Evolutionary conservation across 257 asterid genomes (phyloP).

Genomic region (Misopates orontium): DNA sequence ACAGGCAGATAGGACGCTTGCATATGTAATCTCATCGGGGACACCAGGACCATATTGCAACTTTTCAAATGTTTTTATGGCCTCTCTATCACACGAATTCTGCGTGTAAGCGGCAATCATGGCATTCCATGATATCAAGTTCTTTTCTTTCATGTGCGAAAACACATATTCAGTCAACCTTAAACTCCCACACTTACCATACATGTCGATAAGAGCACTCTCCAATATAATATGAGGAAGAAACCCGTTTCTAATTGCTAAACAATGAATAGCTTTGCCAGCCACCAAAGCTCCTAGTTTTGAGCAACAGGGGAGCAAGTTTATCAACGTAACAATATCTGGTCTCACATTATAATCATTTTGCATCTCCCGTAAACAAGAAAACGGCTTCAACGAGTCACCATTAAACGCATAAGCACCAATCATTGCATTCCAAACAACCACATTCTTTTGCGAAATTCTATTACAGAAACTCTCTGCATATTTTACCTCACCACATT

Average conservation of each 20-base stretch:
- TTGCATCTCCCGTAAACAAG: conserved; percentile 48
- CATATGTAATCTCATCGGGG: conserved; percentile 53
- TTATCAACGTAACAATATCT: conserved; percentile 58
- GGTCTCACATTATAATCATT: conserved; percentile 38
- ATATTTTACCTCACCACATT: conserved; percentile 49
- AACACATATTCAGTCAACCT: conserved; percentile 37
- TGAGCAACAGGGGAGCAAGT: conserved; percentile 58
- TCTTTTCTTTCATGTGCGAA: conserved; percentile 34
- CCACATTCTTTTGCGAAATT: conserved; percentile 42
- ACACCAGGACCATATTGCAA: conserved; percentile 30
- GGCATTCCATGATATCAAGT: conserved; percentile 57
- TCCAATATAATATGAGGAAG: conserved; percentile 40
- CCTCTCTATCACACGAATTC: conserved; percentile 40
- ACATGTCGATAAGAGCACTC: conserved; percentile 58
- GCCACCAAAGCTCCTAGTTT: conserved; percentile 34
- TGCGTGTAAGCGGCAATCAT: conserved; percentile 52
- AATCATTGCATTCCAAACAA: conserved; percentile 61
- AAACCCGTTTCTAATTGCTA: conserved; percentile 44
- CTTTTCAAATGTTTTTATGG: conserved; percentile 39
- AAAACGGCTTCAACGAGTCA: conserved; percentile 36
- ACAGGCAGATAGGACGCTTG: conserved; percentile 45
- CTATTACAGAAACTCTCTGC: conserved; percentile 44
- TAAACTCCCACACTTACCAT: conserved; percentile 50
- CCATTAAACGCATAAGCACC: conserved; percentile 46
- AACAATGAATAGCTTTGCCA: conserved; percentile 60